Evolutionary conservation across 1,139 yeast genomes (phyloP).

Genomic region (Geotrichum cucujoidarum): DNA sequence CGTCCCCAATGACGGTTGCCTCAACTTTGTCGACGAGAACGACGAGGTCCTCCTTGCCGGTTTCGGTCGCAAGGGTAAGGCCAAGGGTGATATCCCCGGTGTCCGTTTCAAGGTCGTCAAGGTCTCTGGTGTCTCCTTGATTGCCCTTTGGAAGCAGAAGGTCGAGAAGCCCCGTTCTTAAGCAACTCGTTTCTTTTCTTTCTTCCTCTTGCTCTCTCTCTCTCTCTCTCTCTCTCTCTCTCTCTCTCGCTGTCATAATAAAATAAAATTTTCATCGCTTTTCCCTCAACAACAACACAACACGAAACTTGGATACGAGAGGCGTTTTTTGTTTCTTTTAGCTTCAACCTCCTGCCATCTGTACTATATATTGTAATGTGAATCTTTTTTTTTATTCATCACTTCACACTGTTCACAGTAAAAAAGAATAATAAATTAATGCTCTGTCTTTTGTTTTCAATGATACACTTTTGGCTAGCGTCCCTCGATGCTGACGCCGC

Average conservation of each 20-base stretch:
- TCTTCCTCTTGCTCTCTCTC: background rate
- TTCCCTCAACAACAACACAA: background rate
- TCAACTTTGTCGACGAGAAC: conserved; percentile 98
- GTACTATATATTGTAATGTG: conserved; percentile 2
- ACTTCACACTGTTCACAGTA: no score
- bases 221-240: background rate
- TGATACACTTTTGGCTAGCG: conserved; percentile 12
- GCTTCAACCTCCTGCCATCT: background rate
- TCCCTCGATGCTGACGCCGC: conserved; percentile 79
- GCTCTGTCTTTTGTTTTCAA: no score
- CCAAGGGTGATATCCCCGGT: conserved; percentile 99
- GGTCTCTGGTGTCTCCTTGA: conserved; percentile 99
- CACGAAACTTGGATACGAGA: background rate
- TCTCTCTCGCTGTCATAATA: background rate
- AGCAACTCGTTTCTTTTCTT: no score
- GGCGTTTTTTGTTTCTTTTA: background rate
- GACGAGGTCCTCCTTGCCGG: conserved; percentile 99
- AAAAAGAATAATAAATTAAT: no score
- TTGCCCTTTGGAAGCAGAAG: conserved; percentile 99
- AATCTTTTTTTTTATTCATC: no score
- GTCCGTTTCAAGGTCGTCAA: conserved; percentile 99
- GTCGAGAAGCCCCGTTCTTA: conserved; percentile 99
- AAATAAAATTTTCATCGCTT: background rate
- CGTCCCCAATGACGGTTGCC: conserved; percentile 99
- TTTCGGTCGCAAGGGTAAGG: conserved; percentile 99